A percentile compares a stretch with the other conserved stretches of the same genome.
These are phyloP conservation scores for Nemania serpens DNA, from an alignment of 2,329 filamentous ascomycete species.

Conservation along the genomic window DNA sequence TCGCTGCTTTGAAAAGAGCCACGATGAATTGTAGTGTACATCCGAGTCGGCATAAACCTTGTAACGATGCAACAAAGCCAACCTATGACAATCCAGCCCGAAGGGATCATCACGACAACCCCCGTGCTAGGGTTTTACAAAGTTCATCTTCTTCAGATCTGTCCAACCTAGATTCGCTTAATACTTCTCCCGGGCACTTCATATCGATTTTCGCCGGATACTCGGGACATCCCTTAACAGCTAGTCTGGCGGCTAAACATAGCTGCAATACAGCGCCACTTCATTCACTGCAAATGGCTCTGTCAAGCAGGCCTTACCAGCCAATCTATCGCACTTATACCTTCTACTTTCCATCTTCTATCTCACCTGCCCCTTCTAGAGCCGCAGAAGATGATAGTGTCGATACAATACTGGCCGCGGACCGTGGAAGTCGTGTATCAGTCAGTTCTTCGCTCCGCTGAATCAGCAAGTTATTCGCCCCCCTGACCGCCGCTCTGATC, in stretches of 20 bases:
- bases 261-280: background rate
- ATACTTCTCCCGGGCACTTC: background rate
- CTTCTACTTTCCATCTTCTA: background rate
- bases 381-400: background rate
- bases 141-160: background rate
- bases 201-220: background rate
- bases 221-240: background rate
- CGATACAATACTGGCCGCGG: background rate
- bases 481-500: background rate
- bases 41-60: background rate
- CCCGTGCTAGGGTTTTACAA: background rate
- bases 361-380: constrained; percentile 1
- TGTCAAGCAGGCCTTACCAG: constrained; percentile 5
- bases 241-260: constrained; percentile 10
- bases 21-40: background rate
- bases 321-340: background rate
- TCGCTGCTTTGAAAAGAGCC: constrained; percentile 5
- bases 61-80: background rate
- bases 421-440: background rate
- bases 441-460: constrained; percentile 3
- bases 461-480: background rate
- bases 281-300: background rate
- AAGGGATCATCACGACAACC: background rate
- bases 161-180: background rate
- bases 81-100: background rate